Evolutionary conservation across 2,329 filamentous ascomycete genomes (phyloP).

Genomic region (Neonectria hederae): DNA sequence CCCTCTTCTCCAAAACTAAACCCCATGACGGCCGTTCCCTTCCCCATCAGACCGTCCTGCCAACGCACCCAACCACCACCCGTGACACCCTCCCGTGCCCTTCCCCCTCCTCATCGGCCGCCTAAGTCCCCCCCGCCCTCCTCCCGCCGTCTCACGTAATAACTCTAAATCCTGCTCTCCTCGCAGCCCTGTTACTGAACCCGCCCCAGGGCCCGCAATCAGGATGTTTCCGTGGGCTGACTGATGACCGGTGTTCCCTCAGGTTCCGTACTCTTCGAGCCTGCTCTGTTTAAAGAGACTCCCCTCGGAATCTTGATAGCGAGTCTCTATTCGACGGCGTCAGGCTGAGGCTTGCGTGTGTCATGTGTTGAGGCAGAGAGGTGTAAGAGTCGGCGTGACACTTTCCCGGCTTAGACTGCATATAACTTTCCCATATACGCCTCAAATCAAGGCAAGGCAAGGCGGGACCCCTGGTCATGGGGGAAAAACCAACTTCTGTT

Average conservation of each 20-base stretch:
- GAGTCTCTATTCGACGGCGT: neutral
- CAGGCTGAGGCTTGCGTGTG: neutral
- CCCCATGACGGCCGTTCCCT: neutral
- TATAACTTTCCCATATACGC: neutral
- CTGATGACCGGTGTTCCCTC: neutral
- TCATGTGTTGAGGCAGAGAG: slow-evolving; percentile 1
- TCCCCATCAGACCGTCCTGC: neutral
- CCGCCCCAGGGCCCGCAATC: neutral
- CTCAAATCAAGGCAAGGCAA: neutral
- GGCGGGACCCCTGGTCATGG: neutral
- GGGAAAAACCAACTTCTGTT: neutral
- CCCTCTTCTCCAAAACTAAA: neutral
- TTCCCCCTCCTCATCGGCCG: slow-evolving; percentile 16
- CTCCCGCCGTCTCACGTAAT: slow-evolving; percentile 39
- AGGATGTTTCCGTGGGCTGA: neutral
- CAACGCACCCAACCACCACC: slow-evolving; percentile 3
- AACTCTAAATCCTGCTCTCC: slow-evolving; percentile 34
- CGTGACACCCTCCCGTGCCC: slow-evolving; percentile 32
- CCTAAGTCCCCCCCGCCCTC: slow-evolving; percentile 8
- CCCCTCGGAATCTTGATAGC: neutral
- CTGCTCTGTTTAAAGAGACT: slow-evolving; percentile 4
- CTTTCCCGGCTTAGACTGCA: slow-evolving; percentile 3
- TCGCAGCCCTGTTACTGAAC: slow-evolving; percentile 17
- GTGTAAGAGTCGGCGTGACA: slow-evolving; percentile 18
- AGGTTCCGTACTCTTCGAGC: neutral